These are phyloP conservation scores for Lepidium aucheri DNA, from an alignment of 345 rosid genomes.

Conservation along the genomic window DNA sequence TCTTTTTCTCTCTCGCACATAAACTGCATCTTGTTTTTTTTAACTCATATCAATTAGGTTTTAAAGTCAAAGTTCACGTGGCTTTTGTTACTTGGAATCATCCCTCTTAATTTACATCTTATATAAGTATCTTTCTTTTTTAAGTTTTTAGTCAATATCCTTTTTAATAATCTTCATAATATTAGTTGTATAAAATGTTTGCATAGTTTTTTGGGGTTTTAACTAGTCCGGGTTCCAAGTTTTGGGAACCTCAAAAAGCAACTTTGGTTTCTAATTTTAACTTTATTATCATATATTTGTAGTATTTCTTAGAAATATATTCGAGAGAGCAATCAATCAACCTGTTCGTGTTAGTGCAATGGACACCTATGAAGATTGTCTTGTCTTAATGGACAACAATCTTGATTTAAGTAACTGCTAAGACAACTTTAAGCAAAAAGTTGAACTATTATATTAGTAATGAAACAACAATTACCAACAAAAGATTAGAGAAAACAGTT, in stretches of 20 bases:
- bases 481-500: not conserved
- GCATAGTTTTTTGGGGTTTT: not conserved
- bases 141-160: not conserved
- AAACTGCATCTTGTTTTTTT: not conserved
- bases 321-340: constrained; percentile 2
- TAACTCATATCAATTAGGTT: not conserved
- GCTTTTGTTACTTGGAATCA: constrained; percentile 10
- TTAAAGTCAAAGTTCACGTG: constrained; percentile 28
- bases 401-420: constrained; percentile 12
- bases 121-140: not conserved
- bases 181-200: not conserved
- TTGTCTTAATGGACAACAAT: constrained; percentile 7
- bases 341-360: constrained; percentile 9
- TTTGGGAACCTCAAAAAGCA: constrained; percentile 16
- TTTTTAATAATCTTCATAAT: not conserved
- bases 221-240: constrained; percentile 17
- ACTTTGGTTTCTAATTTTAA: not conserved
- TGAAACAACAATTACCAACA: not conserved
- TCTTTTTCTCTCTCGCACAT: constrained; percentile 11
- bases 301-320: not conserved
- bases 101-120: not conserved
- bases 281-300: not conserved
- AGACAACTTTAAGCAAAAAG: not conserved
- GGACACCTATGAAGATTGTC: constrained; percentile 8
- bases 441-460: not conserved